A percentile compares a stretch with the other conserved stretches of the same genome.
Conservation (phyloP, 2,329 filamentous ascomycete species). For the Eutypa lata region DNA sequence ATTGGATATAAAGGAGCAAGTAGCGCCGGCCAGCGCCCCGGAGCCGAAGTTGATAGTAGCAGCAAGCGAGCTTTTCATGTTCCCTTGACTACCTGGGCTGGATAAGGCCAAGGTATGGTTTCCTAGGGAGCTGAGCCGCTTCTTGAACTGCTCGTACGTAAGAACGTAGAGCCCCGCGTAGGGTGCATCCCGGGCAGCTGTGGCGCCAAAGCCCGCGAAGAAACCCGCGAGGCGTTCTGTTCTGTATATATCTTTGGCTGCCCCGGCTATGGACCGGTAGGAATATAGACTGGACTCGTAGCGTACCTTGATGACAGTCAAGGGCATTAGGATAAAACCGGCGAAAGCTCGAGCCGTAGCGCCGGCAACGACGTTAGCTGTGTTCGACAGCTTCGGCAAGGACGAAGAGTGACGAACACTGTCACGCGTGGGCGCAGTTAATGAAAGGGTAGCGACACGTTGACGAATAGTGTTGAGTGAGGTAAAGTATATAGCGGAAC, state of each 20-base stretch:
- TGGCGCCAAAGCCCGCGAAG: constrained; percentile 91
- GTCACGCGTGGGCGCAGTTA: constrained; percentile 8
- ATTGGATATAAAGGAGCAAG: constrained; percentile 87
- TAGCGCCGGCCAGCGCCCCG: constrained; percentile 73
- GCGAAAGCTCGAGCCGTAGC: constrained; percentile 81
- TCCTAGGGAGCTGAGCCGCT: constrained; percentile 45
- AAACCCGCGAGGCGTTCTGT: constrained; percentile 78
- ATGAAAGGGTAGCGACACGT: constrained; percentile 42
- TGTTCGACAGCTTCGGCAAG: constrained; percentile 77
- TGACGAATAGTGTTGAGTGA: constrained; percentile 81
- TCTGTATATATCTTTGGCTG: constrained; percentile 69
- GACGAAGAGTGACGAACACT: constrained; percentile 55
- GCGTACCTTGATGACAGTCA: constrained; percentile 94
- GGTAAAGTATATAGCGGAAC: constrained; percentile 91
- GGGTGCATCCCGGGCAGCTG: constrained; percentile 88
- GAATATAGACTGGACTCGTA: constrained; percentile 87
- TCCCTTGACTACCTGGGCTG: too few relatives aligned
- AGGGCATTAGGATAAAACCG: constrained; percentile 89
- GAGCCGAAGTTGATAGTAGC: constrained; percentile 82
- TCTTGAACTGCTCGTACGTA: constrained; percentile 85
- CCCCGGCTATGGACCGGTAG: constrained; percentile 73
- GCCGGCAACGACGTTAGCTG: constrained; percentile 81
- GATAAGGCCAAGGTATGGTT: constrained; percentile 2
- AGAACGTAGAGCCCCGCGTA: constrained; percentile 94
- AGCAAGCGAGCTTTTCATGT: constrained; percentile 41